phyloP scores from a whole-genome alignment of 768 basidiomycete genomes.

The Tephrocybe rancida region DNA sequence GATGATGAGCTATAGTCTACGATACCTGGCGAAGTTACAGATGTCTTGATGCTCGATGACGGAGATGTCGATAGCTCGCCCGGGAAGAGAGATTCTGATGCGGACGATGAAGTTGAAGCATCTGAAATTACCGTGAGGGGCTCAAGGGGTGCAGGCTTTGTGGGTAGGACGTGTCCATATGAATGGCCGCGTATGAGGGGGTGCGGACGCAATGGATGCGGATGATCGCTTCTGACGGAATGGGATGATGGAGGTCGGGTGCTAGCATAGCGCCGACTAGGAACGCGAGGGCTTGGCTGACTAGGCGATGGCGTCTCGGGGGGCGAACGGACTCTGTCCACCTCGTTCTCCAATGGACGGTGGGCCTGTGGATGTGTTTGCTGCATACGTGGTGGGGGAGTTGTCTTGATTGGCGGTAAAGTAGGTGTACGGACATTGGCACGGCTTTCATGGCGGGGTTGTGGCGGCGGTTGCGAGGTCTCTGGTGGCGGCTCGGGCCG shows the following conservation, averaged over 20 bases:
- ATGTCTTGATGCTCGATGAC: slow-evolving; percentile 29
- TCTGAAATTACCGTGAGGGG: slow-evolving; percentile 65
- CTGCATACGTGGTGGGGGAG: slow-evolving; percentile 7
- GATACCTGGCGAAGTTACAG: slow-evolving; percentile 26
- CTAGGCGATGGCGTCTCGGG: slow-evolving; percentile 19
- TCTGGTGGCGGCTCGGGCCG: slow-evolving; percentile 1
- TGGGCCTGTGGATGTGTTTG: slow-evolving; percentile 8
- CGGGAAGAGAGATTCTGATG: slow-evolving; percentile 30
- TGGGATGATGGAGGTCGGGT: slow-evolving; percentile 68
- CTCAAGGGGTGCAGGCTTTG: slow-evolving; percentile 54
- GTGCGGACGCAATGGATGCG: slow-evolving; percentile 60
- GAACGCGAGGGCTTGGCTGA: slow-evolving; percentile 29
- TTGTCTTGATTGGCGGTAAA: slow-evolving; percentile 18
- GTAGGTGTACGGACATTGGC: slow-evolving; percentile 13
- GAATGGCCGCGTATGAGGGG: slow-evolving; percentile 79
- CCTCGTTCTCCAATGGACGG: slow-evolving; percentile 1
- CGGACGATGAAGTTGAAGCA: slow-evolving; percentile 41
- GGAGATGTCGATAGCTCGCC: slow-evolving; percentile 34
- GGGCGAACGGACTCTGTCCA: background rate
- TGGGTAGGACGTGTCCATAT: slow-evolving; percentile 49
- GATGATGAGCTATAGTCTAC: slow-evolving; percentile 29
- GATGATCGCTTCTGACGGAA: slow-evolving; percentile 41
- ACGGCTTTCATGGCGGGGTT: slow-evolving; percentile 10
- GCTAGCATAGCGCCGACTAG: slow-evolving; percentile 40
- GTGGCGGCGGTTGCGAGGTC: background rate